Conservation (phyloP, 2,329 filamentous ascomycete species). For the Hortaea werneckii region DNA sequence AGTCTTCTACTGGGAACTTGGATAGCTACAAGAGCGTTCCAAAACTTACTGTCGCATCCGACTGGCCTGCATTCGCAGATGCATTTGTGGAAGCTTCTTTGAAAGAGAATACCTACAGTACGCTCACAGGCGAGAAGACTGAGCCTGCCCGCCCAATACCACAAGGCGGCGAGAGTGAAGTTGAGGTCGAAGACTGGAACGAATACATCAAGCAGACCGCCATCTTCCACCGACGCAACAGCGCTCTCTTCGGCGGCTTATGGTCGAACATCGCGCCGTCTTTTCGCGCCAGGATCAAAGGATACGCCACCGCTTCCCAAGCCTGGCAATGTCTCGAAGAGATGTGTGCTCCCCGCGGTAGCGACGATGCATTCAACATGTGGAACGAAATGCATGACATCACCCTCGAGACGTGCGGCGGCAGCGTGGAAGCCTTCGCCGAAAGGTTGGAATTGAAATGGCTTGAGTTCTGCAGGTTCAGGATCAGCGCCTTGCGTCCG, state of each 20-base stretch:
- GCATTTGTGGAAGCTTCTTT: constrained; percentile 18
- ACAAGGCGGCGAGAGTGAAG: constrained; percentile 7
- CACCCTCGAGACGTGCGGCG: constrained; percentile 13
- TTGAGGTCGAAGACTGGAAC: constrained; percentile 21
- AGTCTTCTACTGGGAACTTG: constrained; percentile 21
- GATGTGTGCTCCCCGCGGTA: constrained; percentile 20
- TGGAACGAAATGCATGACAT: constrained; percentile 17
- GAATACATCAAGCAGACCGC: constrained; percentile 25
- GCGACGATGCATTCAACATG: constrained; percentile 16
- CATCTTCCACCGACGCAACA: constrained; percentile 23
- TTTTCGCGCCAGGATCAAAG: constrained; percentile 17
- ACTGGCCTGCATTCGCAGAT: constrained; percentile 19
- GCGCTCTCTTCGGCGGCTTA: constrained; percentile 16
- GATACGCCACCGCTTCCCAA: constrained; percentile 12
- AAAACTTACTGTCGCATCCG: constrained; percentile 7
- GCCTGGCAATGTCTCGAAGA: constrained; percentile 21
- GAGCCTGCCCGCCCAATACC: constrained; percentile 16
- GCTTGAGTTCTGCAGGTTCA: constrained; percentile 16
- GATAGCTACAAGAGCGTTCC: constrained; percentile 18
- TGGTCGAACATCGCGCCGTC: constrained; percentile 14
- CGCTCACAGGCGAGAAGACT: constrained; percentile 18
- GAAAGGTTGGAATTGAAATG: constrained; percentile 16
- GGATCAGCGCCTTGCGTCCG: constrained; percentile 6
- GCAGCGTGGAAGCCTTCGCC: constrained; percentile 18
- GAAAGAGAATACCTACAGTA: constrained; percentile 23